Evolutionary conservation across 2,329 filamentous ascomycete genomes (phyloP).

Genomic region (Fusarium sp.): DNA sequence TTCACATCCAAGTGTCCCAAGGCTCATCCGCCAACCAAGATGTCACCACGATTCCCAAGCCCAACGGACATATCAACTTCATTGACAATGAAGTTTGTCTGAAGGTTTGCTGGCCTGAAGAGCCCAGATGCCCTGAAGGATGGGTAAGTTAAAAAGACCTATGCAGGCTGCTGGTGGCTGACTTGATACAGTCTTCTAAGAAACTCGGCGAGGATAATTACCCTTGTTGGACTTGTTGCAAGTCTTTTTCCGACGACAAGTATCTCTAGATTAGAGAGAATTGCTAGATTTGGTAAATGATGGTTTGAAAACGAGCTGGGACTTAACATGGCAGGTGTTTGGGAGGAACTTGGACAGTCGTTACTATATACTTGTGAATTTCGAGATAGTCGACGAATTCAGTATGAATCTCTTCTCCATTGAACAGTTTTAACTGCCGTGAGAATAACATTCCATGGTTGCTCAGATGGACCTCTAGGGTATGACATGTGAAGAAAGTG

Average conservation of each 20-base stretch:
- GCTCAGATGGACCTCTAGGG: no score
- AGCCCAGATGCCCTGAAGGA: slow-evolving; percentile 3
- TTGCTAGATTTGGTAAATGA: fast-evolving
- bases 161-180: fast-evolving
- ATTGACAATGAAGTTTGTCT: background rate
- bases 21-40: background rate
- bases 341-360: background rate
- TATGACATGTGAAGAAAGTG: no score
- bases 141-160: slow-evolving; percentile 7
- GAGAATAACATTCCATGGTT: no score
- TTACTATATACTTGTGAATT: background rate
- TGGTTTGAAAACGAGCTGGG: no score
- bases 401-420: no score
- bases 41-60: background rate
- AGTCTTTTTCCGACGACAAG: background rate
- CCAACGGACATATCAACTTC: background rate
- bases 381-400: no score
- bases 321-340: background rate
- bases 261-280: background rate
- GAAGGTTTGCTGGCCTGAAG: background rate
- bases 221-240: slow-evolving; percentile 33
- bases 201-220: slow-evolving; percentile 1
- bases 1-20: slow-evolving; percentile 30
- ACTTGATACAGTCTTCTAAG: background rate
- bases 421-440: fast-evolving